Conservation (phyloP, 805 yeast genomes). For the Danielia reshetovae region DNA sequence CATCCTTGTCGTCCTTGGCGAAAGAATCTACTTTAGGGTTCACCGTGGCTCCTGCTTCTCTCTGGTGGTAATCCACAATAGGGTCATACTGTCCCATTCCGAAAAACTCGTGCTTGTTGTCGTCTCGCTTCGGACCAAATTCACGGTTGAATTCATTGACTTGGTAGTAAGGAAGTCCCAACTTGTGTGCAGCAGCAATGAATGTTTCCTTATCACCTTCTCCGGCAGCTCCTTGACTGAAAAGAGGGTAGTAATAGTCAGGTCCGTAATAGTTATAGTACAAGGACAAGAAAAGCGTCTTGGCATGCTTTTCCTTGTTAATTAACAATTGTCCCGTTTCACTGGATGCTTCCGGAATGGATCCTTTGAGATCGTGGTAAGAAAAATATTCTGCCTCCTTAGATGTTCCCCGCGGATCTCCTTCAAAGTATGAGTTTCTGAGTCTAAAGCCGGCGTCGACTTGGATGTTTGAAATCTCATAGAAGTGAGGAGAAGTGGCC, state of each 20-base stretch:
- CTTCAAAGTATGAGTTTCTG: constrained; percentile 26
- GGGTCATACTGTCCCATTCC: constrained; percentile 41
- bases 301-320: constrained; percentile 28
- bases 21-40: constrained; percentile 3
- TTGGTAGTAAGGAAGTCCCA: constrained; percentile 34
- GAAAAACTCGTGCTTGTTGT: constrained; percentile 24
- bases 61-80: constrained; percentile 25
- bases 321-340: constrained; percentile 40
- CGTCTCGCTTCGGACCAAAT: constrained; percentile 28
- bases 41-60: constrained; percentile 1
- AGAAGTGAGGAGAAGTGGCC: constrained; percentile 34
- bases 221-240: constrained; percentile 41
- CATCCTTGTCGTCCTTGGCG: constrained; percentile 21
- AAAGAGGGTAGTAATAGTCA: constrained; percentile 32
- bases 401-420: constrained; percentile 23
- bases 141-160: constrained; percentile 35
- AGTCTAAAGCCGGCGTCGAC: constrained; percentile 17
- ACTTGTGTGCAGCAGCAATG: constrained; percentile 38
- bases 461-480: constrained; percentile 29
- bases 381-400: constrained; percentile 10
- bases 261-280: constrained; percentile 39
- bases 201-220: constrained; percentile 43
- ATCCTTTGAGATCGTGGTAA: constrained; percentile 27
- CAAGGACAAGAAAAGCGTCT: constrained; percentile 30
- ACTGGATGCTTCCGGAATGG: constrained; percentile 35